Evolutionary conservation across 1,284 basidiomycete genomes (phyloP), one percentile per base, ranked within the genome.

Genomic region (Ceratobasidium sp.): DNA sequence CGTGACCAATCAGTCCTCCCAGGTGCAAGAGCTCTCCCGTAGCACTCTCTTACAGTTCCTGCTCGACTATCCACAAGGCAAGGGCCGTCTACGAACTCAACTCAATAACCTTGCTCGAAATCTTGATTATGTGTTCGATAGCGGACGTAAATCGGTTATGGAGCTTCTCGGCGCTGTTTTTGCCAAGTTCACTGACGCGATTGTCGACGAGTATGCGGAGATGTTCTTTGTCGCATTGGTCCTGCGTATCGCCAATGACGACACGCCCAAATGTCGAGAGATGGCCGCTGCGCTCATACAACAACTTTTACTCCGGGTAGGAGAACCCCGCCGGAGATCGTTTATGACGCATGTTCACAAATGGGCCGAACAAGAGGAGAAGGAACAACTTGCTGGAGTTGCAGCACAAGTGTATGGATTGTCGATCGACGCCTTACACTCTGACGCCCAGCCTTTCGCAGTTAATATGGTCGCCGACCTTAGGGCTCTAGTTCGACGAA

Each of bases 1-100:
- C 89, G 96, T 99, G 56, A 98, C 96, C 10, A 97, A 91, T 82
- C 97, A 99, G 85, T 95, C 95, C 13, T 85, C 92, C 0, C 94
- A 95, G 81, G 96, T 98, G 9, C 96, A 97, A 83, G 97, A 98
- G 83, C 90, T 95, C 0, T 97, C 95, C 82, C 93, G 98, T 28
- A 91, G 94, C 55, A 91, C 97, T 44, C 90, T 97, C 55, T 90
- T 99, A 60, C 96, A 98, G 83, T 99, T 99, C 89, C 87, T 99
- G 78, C 91, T 99, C 55, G 97, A 99, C 83, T 99, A 99, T 83
- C 98, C 98, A 1, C 98, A 99, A 84, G 98, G 98, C 51, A 95
- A 96, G 82, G 95, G 94, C 1, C 91, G 97, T 2, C 88, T 99
- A 13, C 92, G 92, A 80, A 93, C 92, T 70, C 95, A 96, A 82